Conservation (phyloP, 2,329 filamentous ascomycete species). For the Aspergillus intermedius region DNA sequence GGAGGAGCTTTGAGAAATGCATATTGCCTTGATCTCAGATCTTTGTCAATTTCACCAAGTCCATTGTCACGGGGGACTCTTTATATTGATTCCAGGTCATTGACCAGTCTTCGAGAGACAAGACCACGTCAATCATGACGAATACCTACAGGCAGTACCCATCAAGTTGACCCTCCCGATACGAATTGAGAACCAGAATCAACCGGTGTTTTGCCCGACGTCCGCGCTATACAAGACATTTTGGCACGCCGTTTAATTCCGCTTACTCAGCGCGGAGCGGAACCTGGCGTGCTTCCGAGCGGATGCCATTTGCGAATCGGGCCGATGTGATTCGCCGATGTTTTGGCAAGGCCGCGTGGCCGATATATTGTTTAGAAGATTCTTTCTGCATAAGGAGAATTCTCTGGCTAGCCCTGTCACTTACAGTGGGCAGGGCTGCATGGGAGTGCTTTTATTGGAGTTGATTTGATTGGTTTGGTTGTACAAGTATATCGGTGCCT, state of each 20-base stretch:
- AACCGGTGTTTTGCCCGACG: not conserved
- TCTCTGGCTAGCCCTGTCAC: not conserved
- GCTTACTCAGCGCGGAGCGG: not conserved
- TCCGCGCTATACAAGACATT: not conserved
- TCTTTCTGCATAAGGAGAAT: not conserved
- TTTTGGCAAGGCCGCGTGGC: not conserved
- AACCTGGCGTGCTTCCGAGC: not conserved
- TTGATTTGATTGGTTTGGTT: not conserved
- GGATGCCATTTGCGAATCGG: not conserved
- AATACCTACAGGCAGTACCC: not conserved
- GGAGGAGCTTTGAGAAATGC: constrained; percentile 25
- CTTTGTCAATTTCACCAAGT: not conserved
- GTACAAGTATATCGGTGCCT: not conserved
- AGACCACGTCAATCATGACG: not conserved
- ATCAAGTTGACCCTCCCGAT: not conserved
- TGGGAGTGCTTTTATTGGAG: not conserved
- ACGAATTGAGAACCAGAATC: not conserved
- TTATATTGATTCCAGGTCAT: not conserved
- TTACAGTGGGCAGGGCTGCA: not conserved
- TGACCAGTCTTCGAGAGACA: not conserved
- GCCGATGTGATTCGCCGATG: not conserved
- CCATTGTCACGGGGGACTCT: not conserved
- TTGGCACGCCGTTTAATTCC: not conserved
- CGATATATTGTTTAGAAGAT: not conserved
- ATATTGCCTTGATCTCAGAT: constrained; percentile 5